Base-by-base conservation (phyloP, 352 stramenopile species). In the Phytopythium aichiense region DNA sequence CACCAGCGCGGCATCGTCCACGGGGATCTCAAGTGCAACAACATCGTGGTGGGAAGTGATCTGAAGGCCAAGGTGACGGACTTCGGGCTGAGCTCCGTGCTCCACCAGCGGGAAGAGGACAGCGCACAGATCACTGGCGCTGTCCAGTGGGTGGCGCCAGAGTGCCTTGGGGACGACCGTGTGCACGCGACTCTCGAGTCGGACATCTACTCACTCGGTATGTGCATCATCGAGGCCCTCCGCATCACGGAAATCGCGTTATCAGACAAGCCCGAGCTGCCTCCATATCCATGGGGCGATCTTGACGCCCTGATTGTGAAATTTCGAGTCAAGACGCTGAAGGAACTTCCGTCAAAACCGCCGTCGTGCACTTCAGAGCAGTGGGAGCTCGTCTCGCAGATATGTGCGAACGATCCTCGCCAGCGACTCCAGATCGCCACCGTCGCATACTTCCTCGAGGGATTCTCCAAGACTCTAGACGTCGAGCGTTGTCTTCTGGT, bases 61-160 rank as follows among this genome's bases (percentile, higher is more conserved):
- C 37, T 33, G 35, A 59, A 42, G 38, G 38, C 38, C 2, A 45
- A 45, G 15, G 2, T 45, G 38, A 45, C 38, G 38, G 38, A 45
- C 15, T 59, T 59, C n/a, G 33, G 53, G 20, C 25, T 59, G 18
- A 59, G 53, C 31, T 52, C 46, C 1, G 46, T 31, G 13, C 7
- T 23, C n/a, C 20, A 31, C 22, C 46, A 52, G 22, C 8, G 13
- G n/a, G 46, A 52, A 31, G 3, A n/a, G 8, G 46, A n/a, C n/a
- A 18, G 2, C 25, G 46, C 22, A 7, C 46, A 31, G 46, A 52
- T 52, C n/a, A 11, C 46, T 52, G 71, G 65, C 13, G 46, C 50
- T 12, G 58, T 69, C 7, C 45, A 54, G 9, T 79, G 68, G 71
- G 60, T 33, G 9, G 65, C 68, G 0, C 71, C 74, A 2, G 71